phyloP scores from a whole-genome alignment of 805 yeast genomes.

The Dipodascus albidus region DNA sequence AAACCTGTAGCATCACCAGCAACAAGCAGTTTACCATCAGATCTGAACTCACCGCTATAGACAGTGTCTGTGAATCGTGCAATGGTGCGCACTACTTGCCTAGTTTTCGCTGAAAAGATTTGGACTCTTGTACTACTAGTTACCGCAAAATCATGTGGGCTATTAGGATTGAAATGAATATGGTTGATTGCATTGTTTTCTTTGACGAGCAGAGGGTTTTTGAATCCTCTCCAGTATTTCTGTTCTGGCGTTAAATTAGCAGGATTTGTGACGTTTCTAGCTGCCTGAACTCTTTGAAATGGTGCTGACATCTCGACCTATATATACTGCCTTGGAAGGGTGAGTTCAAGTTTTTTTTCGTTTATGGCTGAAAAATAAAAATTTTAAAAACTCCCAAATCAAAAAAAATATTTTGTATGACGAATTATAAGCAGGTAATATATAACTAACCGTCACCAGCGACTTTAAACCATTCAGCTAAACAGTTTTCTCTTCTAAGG shows the following conservation, averaged over 20 bases:
- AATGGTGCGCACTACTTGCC: conserved; percentile 81
- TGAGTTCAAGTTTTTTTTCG: not conserved
- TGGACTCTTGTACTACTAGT: conserved; percentile 88
- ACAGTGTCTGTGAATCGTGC: conserved; percentile 85
- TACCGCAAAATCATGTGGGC: conserved; percentile 88
- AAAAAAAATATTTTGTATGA: not conserved
- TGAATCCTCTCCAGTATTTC: conserved; percentile 83
- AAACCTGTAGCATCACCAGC: conserved; percentile 95
- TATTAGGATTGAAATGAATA: conserved; percentile 72
- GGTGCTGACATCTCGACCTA: conserved; percentile 7
- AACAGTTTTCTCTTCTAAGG: conserved; percentile 55
- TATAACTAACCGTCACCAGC: conserved; percentile 15
- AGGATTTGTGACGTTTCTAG: conserved; percentile 6
- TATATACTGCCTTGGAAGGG: not conserved
- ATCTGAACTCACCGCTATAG: conserved; percentile 80
- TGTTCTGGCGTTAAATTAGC: conserved; percentile 41
- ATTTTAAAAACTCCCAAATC: not conserved
- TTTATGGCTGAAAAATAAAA: not conserved
- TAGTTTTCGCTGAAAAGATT: conserved; percentile 83
- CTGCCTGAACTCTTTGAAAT: conserved; percentile 5
- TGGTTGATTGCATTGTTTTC: conserved; percentile 89
- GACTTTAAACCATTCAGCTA: conserved; percentile 50
- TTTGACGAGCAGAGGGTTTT: conserved; percentile 78
- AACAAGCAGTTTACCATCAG: conserved; percentile 80
- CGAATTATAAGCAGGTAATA: not conserved